phyloP scores from a whole-genome alignment of 75 land plant genomes.

The Sequoiadendron giganteum region DNA sequence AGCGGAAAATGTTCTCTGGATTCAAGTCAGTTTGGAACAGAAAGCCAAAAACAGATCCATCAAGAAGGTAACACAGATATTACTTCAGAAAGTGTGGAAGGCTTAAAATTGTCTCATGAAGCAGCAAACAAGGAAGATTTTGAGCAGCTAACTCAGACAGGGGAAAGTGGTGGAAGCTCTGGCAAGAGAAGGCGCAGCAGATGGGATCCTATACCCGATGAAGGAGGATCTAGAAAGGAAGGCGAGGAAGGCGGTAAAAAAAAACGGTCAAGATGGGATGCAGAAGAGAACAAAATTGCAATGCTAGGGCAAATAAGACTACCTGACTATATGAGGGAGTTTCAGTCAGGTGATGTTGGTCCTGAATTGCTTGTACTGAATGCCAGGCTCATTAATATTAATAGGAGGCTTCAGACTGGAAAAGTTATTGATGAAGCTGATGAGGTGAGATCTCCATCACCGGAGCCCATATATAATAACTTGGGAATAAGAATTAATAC shows the following conservation, averaged over 20 bases:
- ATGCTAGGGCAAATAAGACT: conserved; percentile 22
- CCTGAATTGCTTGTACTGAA: conserved; percentile 32
- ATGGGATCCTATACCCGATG: conserved; percentile 16
- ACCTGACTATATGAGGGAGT: conserved; percentile 26
- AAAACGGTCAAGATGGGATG: conserved; percentile 39
- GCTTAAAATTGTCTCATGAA: neutral
- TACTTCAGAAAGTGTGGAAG: neutral
- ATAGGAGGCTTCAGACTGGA: conserved; percentile 24
- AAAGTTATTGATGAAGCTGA: conserved; percentile 23
- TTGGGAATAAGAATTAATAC: conserved; percentile 27
- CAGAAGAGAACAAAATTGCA: conserved; percentile 22
- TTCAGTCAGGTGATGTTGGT: conserved; percentile 1
- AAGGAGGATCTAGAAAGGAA: conserved; percentile 7
- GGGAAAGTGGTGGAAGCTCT: conserved; percentile 20
- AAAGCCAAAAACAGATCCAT: neutral
- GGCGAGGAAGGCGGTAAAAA: conserved; percentile 16
- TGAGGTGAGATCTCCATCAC: conserved; percentile 35
- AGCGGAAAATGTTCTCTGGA: neutral
- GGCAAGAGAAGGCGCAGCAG: conserved; percentile 28
- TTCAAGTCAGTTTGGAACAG: neutral
- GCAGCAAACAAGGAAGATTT: neutral
- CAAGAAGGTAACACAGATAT: neutral
- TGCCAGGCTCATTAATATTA: conserved; percentile 20
- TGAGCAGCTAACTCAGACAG: neutral
- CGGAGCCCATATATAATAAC: conserved; percentile 32